Evolutionary conservation across 345 rosid species (phyloP), one percentile per base, ranked within the genome.

Genomic region (Noccaea bulbosa): DNA sequence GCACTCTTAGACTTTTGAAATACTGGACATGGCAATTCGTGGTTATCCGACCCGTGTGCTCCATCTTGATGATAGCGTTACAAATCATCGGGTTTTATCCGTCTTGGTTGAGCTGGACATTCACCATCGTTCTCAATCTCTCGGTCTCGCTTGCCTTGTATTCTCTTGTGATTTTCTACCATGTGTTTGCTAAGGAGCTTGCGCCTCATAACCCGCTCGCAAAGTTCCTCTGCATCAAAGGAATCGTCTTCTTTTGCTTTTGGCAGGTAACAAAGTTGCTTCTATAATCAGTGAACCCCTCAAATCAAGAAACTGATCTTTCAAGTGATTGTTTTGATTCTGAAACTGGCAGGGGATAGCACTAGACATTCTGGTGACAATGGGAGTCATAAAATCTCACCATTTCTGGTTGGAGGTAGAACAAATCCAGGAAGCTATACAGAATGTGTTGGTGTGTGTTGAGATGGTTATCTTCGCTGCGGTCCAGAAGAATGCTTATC

Each of bases 261-360:
- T 94, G 99, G 98, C 98, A 91, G 98, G 99, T 94, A 83, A 73
- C n/a, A n/a, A n/a, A n/a, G n/a, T n/a, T n/a, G n/a, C n/a, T n/a
- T n/a, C n/a, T n/a, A n/a, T n/a, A n/a, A n/a, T n/a, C n/a, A 48
- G 10, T 38, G 48, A 49, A 41, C 7, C 37, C 8, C 61, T 68
- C 14, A 27, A 12, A 50, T 38, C 62, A 48, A 30, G 35, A 45
- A 56, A 3, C 51, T 37, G 4, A 46, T 15, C 37, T 24, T 8
- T 1, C 0, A 39, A 47, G 32, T 20, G 47, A 33, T 10, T 39
- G 4, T 5, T 20, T 43, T 15, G 77, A 7, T 65, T 8, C 6
- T 49, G 2, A 46, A 46, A 62, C 35, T 74, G 81, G 81, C 85
- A 93, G 99, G 97, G 91, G 39, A 69, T 91, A 59, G 81, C 84